Evolutionary conservation across 1,139 yeast genomes (phyloP).

Genomic region (Debaryomycetaceae sp.): DNA sequence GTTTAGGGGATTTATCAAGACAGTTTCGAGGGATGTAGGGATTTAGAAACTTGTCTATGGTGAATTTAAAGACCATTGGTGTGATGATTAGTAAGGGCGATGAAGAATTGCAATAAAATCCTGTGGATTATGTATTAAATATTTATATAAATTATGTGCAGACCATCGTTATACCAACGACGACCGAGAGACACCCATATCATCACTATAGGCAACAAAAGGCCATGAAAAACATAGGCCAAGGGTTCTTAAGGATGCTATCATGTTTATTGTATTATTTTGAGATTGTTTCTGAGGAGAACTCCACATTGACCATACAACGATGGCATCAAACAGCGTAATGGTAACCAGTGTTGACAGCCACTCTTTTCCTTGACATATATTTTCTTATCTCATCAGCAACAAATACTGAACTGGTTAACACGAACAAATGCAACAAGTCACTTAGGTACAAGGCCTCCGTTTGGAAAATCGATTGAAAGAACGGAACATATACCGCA

Average conservation of each 20-base stretch:
- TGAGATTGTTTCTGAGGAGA: too few species aligned
- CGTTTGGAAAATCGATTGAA: constrained; percentile 89
- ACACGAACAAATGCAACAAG: constrained; percentile 52
- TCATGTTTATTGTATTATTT: too few species aligned
- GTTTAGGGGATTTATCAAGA: constrained; percentile 25
- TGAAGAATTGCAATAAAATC: too few species aligned
- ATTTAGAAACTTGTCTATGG: constrained; percentile 32
- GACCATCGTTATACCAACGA: too few species aligned
- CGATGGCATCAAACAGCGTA: background rate
- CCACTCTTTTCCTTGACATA: constrained; percentile 10
- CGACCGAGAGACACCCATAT: too few species aligned
- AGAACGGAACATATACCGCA: constrained; percentile 89
- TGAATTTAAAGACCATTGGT: constrained; percentile 40
- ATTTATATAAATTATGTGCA: too few species aligned
- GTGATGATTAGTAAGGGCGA: background rate
- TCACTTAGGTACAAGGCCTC: constrained; percentile 77
- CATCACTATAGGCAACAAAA: too few species aligned
- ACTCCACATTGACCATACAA: too few species aligned
- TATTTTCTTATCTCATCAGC: constrained; percentile 80
- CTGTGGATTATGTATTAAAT: too few species aligned
- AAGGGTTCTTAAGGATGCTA: too few species aligned
- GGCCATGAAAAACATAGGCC: too few species aligned
- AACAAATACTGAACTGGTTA: constrained; percentile 79
- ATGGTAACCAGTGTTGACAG: background rate
- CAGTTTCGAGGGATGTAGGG: constrained; percentile 28